phyloP scores from a whole-genome alignment of 1,139 yeast genomes.

The Protomyces inundatus region DNA sequence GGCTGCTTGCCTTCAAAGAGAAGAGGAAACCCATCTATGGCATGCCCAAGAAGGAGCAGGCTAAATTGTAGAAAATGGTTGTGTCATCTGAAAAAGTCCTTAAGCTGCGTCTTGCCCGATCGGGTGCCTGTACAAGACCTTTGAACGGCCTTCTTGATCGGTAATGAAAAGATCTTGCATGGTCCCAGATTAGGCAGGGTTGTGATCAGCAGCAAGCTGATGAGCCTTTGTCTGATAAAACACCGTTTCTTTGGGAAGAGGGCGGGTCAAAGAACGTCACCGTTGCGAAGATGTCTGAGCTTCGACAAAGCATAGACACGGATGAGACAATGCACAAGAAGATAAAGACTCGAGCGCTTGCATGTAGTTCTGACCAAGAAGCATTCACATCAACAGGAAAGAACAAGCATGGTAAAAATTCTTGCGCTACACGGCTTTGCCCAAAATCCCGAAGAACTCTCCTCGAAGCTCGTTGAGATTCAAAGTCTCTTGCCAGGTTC shows the following conservation, averaged over 20 bases:
- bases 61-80: neutral
- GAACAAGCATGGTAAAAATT: conserved; percentile 38
- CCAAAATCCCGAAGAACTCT: conserved; percentile 30
- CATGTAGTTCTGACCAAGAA: neutral
- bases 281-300: neutral
- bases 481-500: conserved; percentile 1
- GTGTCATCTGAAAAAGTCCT: neutral
- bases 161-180: too few species aligned
- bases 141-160: too few species aligned
- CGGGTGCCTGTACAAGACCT: too few species aligned
- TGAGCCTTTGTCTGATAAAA: too few species aligned
- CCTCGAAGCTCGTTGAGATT: conserved; percentile 3
- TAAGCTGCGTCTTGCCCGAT: too few species aligned
- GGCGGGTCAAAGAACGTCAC: neutral
- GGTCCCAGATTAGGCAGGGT: too few species aligned
- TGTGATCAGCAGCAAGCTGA: too few species aligned
- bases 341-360: neutral
- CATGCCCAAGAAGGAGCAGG: neutral
- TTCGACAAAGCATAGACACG: neutral
- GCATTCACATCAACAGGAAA: too few species aligned
- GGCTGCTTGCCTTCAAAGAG: conserved; percentile 21
- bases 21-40: conserved; percentile 20
- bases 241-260: neutral
- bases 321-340: neutral
- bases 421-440: conserved; percentile 55